Evolutionary conservation across 1,284 basidiomycete species (phyloP).

Genomic region (Vanrija sp.): DNA sequence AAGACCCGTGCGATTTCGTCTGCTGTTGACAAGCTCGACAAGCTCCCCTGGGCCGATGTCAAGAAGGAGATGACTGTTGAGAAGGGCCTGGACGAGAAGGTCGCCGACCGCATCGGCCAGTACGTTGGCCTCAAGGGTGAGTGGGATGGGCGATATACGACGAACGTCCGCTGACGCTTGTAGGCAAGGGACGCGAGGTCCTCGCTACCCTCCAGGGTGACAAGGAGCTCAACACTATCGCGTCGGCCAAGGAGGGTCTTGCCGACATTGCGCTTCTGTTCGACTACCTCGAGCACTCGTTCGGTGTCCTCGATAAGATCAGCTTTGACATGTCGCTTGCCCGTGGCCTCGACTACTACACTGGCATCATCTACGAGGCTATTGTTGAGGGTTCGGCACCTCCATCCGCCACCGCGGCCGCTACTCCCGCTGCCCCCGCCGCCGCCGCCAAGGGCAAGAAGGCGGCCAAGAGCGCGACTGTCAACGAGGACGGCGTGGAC

Average conservation of each 20-base stretch:
- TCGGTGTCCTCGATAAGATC: constrained; percentile 75
- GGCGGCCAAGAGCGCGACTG: constrained; percentile 45
- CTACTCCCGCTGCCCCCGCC: constrained; percentile 39
- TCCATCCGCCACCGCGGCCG: constrained; percentile 65
- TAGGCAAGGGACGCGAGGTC: constrained; percentile 61
- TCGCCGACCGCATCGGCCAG: constrained; percentile 92
- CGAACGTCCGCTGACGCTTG: background rate
- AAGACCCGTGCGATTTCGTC: constrained; percentile 94
- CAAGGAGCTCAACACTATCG: constrained; percentile 63
- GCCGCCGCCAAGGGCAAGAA: constrained; percentile 51
- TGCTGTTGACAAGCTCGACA: constrained; percentile 98
- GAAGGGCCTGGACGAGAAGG: constrained; percentile 78
- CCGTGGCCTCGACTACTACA: constrained; percentile 96
- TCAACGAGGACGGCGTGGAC: constrained; percentile 79
- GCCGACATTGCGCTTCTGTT: constrained; percentile 89
- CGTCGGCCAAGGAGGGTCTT: constrained; percentile 74
- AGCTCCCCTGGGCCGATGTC: constrained; percentile 87
- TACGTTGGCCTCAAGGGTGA: constrained; percentile 92
- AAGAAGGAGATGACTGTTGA: constrained; percentile 95
- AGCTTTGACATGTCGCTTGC: constrained; percentile 96
- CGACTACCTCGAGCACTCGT: constrained; percentile 69
- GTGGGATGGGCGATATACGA: constrained; percentile 5
- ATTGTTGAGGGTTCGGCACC: constrained; percentile 89
- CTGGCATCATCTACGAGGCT: constrained; percentile 97
- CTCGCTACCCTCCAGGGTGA: constrained; percentile 72